Conservation (phyloP, 2,329 filamentous ascomycete species). For the Aphanocladium album region DNA sequence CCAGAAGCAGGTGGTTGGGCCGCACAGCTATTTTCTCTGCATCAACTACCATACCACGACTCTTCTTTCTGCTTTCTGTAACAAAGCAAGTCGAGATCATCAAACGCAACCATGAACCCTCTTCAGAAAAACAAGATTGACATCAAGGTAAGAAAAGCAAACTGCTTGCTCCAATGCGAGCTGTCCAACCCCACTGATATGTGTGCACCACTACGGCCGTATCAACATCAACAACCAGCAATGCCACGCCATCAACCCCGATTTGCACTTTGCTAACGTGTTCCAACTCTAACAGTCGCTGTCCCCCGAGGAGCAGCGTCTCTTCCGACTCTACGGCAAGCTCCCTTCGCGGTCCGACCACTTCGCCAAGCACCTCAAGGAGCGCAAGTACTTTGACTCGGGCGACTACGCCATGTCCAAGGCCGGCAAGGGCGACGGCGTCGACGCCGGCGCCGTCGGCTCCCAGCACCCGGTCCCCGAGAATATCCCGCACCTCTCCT, state of each 20-base stretch:
- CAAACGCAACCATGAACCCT: constrained; percentile 68
- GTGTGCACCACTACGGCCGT: background rate
- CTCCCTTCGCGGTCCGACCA: constrained; percentile 94
- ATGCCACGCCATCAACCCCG: background rate
- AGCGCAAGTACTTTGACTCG: constrained; percentile 97
- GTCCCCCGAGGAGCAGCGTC: constrained; percentile 88
- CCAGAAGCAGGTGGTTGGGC: background rate
- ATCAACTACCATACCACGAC: background rate
- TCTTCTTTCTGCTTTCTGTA: background rate
- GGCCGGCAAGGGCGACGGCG: constrained; percentile 91
- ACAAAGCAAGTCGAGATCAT: background rate
- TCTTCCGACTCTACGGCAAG: constrained; percentile 97
- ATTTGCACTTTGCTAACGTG: background rate
- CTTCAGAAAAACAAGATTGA: constrained; percentile 99
- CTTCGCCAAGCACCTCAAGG: constrained; percentile 97
- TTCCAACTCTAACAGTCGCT: constrained; percentile 58
- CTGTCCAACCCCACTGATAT: background rate
- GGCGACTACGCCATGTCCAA: constrained; percentile 96
- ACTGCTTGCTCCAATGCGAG: background rate
- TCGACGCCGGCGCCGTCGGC: constrained; percentile 89
- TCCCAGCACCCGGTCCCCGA: constrained; percentile 92
- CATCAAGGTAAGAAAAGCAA: constrained; percentile 67
- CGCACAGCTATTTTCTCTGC: background rate
- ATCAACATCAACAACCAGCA: background rate
- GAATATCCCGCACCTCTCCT: constrained; percentile 86